Percentiles rank a stretch among this genome's conserved stretches.
Evolutionary conservation across 2,329 filamentous ascomycete species (phyloP).

Genomic region (Stemphylium vesicarium): DNA sequence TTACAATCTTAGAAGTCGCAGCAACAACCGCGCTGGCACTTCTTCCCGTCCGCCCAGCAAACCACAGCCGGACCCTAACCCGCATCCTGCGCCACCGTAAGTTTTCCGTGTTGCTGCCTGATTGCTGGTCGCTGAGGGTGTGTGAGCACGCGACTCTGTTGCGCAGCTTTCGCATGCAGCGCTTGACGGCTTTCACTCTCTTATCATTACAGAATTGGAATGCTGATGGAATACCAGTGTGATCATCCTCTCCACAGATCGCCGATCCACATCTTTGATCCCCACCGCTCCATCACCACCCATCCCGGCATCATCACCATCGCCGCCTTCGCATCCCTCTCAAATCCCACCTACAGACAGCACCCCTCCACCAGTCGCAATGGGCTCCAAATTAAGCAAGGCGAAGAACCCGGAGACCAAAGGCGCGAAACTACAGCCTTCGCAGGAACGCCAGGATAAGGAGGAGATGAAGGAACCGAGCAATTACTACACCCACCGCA

Average conservation of each 20-base stretch:
- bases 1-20: constrained; percentile 18
- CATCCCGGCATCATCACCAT: background rate
- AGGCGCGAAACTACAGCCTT: constrained; percentile 34
- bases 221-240: constrained; percentile 13
- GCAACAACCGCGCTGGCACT: background rate
- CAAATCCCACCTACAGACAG: background rate
- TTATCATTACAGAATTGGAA: background rate
- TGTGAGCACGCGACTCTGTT: background rate
- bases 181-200: background rate
- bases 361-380: constrained; percentile 5
- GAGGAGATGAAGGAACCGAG: constrained; percentile 44
- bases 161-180: background rate
- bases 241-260: constrained; percentile 27
- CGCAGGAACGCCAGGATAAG: constrained; percentile 35
- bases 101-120: background rate
- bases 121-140: background rate
- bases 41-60: constrained; percentile 4
- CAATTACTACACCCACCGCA: constrained; percentile 43
- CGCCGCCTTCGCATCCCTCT: background rate
- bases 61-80: constrained; percentile 21
- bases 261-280: background rate
- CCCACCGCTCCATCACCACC: background rate
- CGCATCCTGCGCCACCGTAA: constrained; percentile 27
- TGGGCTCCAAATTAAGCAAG: constrained; percentile 43
- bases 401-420: constrained; percentile 21